Evolutionary conservation across 352 stramenopile species (phyloP).

Genomic region (Pythium pyrilobum): DNA sequence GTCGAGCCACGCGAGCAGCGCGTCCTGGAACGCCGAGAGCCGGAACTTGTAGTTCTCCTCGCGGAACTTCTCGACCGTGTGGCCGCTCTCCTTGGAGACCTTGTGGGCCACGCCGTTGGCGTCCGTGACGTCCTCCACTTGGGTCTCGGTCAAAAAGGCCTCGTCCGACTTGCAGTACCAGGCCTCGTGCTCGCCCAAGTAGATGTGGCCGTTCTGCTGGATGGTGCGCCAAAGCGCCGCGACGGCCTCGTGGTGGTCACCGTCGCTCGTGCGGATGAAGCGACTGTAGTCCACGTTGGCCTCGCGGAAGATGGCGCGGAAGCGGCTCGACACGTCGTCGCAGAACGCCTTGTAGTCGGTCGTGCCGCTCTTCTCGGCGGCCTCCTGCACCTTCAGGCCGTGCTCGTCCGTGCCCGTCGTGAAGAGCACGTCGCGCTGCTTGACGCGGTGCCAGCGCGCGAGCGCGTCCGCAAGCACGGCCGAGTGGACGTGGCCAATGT

Average conservation of each 20-base stretch:
- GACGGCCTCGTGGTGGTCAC: conserved; percentile 90
- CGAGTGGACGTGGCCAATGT: conserved; percentile 99
- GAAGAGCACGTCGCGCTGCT: conserved; percentile 79
- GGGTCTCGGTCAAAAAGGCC: conserved; percentile 96
- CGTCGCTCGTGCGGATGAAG: conserved; percentile 98
- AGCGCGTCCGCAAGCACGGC: conserved; percentile 87
- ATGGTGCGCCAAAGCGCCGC: conserved; percentile 90
- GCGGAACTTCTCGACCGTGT: conserved; percentile 92
- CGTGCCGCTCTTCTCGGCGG: conserved; percentile 79
- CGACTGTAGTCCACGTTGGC: conserved; percentile 91
- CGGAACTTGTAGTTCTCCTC: conserved; percentile 99
- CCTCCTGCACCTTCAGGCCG: conserved; percentile 95
- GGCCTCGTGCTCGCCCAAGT: conserved; percentile 95
- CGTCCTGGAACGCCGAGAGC: conserved; percentile 92
- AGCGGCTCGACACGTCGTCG: conserved; percentile 89
- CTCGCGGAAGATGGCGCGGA: conserved; percentile 86
- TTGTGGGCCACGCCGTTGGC: conserved; percentile 32
- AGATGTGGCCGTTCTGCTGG: conserved; percentile 92
- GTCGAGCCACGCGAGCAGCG: conserved; percentile 89
- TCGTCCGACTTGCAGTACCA: conserved; percentile 99
- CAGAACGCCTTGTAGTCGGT: conserved; percentile 88
- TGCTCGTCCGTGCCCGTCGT: conserved; percentile 99
- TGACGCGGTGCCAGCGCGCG: conserved; percentile 70
- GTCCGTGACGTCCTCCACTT: conserved; percentile 87
- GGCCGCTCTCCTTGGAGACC: conserved; percentile 88